Evolutionary conservation across 257 asterid genomes (phyloP).

Genomic region (Capsicum baccatum): DNA sequence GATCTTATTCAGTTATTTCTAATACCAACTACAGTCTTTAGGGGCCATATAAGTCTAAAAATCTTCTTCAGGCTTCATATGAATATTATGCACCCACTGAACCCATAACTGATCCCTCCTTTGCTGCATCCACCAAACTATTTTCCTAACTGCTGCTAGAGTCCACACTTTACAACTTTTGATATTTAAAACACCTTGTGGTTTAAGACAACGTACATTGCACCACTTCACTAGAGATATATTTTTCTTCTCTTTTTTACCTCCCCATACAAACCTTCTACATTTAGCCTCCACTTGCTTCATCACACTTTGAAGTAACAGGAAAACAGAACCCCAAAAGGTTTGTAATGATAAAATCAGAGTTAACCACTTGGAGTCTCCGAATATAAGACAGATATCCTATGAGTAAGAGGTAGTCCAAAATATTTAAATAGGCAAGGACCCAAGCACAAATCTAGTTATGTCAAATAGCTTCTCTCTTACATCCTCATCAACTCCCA

Average conservation of each 20-base stretch:
- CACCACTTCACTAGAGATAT: background rate
- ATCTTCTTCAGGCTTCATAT: background rate
- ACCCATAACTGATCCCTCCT: background rate
- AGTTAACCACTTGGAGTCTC: too few species aligned
- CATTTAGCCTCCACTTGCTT: too few species aligned
- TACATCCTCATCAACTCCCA: background rate
- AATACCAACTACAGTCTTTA: too few species aligned
- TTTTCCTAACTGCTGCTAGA: background rate
- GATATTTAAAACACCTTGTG: background rate
- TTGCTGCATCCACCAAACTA: too few species aligned
- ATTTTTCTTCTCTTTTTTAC: too few species aligned
- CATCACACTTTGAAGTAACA: background rate
- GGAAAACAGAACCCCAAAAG: background rate
- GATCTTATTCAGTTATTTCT: too few species aligned
- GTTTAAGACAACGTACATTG: background rate
- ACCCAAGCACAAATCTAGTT: background rate
- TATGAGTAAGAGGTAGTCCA: background rate
- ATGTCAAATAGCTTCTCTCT: background rate
- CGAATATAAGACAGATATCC: too few species aligned
- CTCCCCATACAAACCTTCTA: too few species aligned
- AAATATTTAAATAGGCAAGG: background rate
- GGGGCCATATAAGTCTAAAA: background rate
- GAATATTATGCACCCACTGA: background rate
- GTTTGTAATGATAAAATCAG: too few species aligned
- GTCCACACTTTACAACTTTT: background rate